These are phyloP conservation scores for Pythium pyrilobum DNA, from an alignment of 352 stramenopile species.

Conservation along the genomic window DNA sequence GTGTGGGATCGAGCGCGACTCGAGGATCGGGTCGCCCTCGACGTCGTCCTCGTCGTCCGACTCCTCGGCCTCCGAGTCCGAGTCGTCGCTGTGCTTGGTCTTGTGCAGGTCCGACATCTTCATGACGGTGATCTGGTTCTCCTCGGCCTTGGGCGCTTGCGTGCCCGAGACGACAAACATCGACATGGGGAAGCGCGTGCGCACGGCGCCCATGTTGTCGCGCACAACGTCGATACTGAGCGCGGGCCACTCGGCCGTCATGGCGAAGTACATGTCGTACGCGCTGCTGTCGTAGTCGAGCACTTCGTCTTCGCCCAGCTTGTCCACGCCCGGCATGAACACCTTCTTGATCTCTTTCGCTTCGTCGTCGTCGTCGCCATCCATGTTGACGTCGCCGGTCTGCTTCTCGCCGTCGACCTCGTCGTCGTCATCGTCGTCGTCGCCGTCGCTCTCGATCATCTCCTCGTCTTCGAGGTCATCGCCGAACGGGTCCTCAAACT, in stretches of 20 bases:
- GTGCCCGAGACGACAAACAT: conserved; percentile 96
- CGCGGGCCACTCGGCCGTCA: conserved; percentile 97
- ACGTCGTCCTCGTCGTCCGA: conserved; percentile 89
- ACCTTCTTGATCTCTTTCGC: conserved; percentile 78
- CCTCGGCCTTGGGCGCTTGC: conserved; percentile 88
- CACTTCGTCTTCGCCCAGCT: conserved; percentile 89
- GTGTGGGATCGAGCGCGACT: conserved; percentile 95
- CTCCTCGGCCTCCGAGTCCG: conserved; percentile 67
- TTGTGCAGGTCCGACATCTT: conserved; percentile 97
- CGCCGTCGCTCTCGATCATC: conserved; percentile 78
- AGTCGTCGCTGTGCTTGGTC: conserved; percentile 82
- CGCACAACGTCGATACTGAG: conserved; percentile 97
- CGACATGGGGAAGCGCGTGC: conserved; percentile 93
- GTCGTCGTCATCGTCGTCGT: conserved; percentile 47
- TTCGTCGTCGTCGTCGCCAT: conserved; percentile 50
- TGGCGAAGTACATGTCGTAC: conserved; percentile 99
- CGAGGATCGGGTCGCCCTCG: conserved; percentile 94
- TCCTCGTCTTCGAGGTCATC: conserved; percentile 90
- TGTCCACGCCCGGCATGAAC: conserved; percentile 92
- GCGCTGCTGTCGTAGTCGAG: conserved; percentile 98
- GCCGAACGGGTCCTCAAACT: conserved; percentile 87
- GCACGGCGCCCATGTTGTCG: conserved; percentile 93
- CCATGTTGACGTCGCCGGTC: conserved; percentile 63
- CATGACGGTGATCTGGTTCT: conserved; percentile 98
- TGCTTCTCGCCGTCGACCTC: conserved; percentile 42